These are phyloP conservation scores for Hymenoscyphus fructigenus DNA, from an alignment of 2,329 filamentous ascomycete genomes.

Conservation along the genomic window DNA sequence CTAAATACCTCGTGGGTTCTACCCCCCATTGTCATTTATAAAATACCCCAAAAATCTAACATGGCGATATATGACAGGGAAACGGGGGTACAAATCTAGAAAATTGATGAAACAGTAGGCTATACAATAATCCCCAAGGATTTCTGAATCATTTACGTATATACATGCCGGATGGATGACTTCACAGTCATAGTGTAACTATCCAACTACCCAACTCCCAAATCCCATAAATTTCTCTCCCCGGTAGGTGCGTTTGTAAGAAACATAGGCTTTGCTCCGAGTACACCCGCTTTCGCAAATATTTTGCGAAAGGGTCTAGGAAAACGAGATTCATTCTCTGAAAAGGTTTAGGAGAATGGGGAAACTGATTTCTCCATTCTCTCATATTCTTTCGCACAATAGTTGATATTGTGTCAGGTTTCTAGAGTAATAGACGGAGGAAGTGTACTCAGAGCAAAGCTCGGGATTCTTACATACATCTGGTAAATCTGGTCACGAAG, in stretches of 20 bases:
- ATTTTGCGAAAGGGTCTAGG: too few relatives aligned
- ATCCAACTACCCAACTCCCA: neutral
- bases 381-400: too few relatives aligned
- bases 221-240: too few relatives aligned
- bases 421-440: too few relatives aligned
- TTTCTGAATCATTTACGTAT: neutral
- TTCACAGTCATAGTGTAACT: neutral
- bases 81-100: neutral
- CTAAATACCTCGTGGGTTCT: neutral
- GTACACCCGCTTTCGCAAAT: too few relatives aligned
- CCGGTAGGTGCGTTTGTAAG: neutral
- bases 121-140: neutral
- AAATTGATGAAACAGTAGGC: neutral
- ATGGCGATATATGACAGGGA: neutral
- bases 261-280: too few relatives aligned
- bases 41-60: neutral
- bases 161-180: neutral
- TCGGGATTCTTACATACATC: too few relatives aligned
- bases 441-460: too few relatives aligned
- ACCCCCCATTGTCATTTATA: neutral
- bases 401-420: too few relatives aligned
- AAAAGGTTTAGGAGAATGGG: too few relatives aligned
- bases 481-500: neutral
- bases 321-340: too few relatives aligned
- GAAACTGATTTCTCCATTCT: too few relatives aligned